phyloP scores from a whole-genome alignment of 2,329 filamentous ascomycete species.

The Cercospora beticola region DNA sequence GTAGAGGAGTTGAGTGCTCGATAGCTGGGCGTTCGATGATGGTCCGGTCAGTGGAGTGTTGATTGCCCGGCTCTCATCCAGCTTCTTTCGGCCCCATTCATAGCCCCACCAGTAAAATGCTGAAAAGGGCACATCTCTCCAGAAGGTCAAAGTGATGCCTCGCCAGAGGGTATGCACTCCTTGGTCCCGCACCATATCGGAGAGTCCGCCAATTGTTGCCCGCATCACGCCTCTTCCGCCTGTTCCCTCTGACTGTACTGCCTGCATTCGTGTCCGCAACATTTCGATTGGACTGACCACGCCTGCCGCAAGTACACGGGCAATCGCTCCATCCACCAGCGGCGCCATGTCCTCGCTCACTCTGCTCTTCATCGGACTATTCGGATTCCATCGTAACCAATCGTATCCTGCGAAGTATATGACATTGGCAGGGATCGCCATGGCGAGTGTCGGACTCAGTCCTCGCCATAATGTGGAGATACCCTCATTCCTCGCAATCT shows the following conservation, averaged over 20 bases:
- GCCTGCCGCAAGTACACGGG: slow-evolving; percentile 76
- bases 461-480: slow-evolving; percentile 85
- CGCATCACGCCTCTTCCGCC: slow-evolving; percentile 58
- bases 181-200: slow-evolving; percentile 72
- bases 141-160: slow-evolving; percentile 84
- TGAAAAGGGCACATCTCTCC: slow-evolving; percentile 96
- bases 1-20: slow-evolving; percentile 76
- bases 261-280: slow-evolving; percentile 86
- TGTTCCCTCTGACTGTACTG: slow-evolving; percentile 52
- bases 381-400: slow-evolving; percentile 74
- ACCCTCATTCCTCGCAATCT: slow-evolving; percentile 94
- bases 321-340: slow-evolving; percentile 73
- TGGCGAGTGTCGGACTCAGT: slow-evolving; percentile 86
- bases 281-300: slow-evolving; percentile 90
- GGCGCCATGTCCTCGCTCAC: slow-evolving; percentile 72
- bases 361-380: slow-evolving; percentile 65
- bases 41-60: slow-evolving; percentile 31
- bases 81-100: slow-evolving; percentile 70
- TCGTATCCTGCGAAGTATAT: slow-evolving; percentile 99
- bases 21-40: slow-evolving; percentile 27
- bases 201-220: slow-evolving; percentile 73
- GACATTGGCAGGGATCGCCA: slow-evolving; percentile 93
- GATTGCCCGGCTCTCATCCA: slow-evolving; percentile 67
- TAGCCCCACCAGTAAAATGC: slow-evolving; percentile 99
- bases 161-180: slow-evolving; percentile 87